These are phyloP conservation scores for Populus hybrid DNA, from an alignment of 441 rosid species.

Conservation along the genomic window DNA sequence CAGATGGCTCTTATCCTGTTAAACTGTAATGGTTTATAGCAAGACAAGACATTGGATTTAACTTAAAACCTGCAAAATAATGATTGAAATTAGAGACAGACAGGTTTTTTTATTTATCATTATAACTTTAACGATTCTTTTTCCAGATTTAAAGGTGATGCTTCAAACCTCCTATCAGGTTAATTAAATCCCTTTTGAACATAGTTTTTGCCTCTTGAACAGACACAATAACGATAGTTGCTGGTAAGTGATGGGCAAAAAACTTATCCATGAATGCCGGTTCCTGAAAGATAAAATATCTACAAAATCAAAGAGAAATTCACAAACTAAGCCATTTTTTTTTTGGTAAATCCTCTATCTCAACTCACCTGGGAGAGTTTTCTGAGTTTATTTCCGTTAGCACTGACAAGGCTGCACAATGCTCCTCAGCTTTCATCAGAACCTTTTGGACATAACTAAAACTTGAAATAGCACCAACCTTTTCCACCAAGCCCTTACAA, in stretches of 20 bases:
- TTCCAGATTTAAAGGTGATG: neutral
- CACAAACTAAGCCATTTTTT: neutral
- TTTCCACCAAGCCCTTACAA: neutral
- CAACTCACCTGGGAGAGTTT: slow-evolving; percentile 18
- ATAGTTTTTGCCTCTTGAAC: slow-evolving; percentile 15
- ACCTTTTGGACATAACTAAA: neutral
- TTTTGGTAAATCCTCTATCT: neutral
- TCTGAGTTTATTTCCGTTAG: neutral
- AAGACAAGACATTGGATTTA: slow-evolving; percentile 14
- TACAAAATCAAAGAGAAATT: slow-evolving; percentile 5
- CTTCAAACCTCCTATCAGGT: slow-evolving; percentile 24
- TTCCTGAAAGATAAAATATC: slow-evolving; percentile 20
- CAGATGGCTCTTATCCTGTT: slow-evolving; percentile 11
- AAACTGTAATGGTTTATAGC: slow-evolving; percentile 4
- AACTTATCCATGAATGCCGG: slow-evolving; percentile 11
- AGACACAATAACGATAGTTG: slow-evolving; percentile 8
- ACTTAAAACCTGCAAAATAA: slow-evolving; percentile 23
- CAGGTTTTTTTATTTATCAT: neutral
- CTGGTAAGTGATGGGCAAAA: slow-evolving; percentile 8
- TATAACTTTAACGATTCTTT: neutral
- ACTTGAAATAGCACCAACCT: slow-evolving; percentile 1
- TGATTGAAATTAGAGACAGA: neutral
- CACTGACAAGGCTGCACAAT: neutral
- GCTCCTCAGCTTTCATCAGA: neutral
- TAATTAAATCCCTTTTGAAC: slow-evolving; percentile 11